phyloP scores from a whole-genome alignment of 164 flowering plant genomes.

The Piper longum region DNA sequence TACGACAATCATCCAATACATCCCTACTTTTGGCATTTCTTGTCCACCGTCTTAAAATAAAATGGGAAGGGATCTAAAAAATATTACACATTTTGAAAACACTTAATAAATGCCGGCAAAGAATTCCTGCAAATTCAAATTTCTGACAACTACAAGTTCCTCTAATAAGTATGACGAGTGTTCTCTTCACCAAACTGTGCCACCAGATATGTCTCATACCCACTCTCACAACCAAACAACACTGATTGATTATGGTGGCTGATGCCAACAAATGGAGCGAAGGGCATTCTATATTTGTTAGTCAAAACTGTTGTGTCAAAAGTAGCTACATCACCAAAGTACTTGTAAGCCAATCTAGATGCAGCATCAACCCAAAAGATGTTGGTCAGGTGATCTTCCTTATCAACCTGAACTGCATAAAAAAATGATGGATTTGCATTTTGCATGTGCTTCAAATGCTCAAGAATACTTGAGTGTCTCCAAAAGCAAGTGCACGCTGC shows the following conservation, averaged over 20 bases:
- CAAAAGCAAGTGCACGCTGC: background rate
- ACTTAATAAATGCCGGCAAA: slow-evolving; percentile 7
- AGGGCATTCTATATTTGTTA: slow-evolving; percentile 3
- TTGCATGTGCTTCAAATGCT: slow-evolving; percentile 8
- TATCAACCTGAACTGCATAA: slow-evolving; percentile 6
- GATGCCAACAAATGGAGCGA: slow-evolving; percentile 17
- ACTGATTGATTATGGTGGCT: slow-evolving; percentile 35
- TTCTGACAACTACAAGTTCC: slow-evolving; percentile 7
- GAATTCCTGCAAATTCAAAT: slow-evolving; percentile 9
- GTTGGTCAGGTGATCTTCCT: slow-evolving; percentile 4
- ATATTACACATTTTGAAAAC: slow-evolving; percentile 7
- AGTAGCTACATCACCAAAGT: slow-evolving; percentile 4
- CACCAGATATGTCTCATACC: slow-evolving; percentile 16
- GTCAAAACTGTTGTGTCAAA: slow-evolving; percentile 3
- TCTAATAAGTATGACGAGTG: slow-evolving; percentile 1
- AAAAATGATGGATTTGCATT: slow-evolving; percentile 7
- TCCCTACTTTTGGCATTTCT: slow-evolving; percentile 3
- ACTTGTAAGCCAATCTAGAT: slow-evolving; percentile 3
- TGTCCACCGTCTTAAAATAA: slow-evolving; percentile 3
- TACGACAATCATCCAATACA: background rate
- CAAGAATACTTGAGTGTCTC: slow-evolving; percentile 6
- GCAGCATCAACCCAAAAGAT: slow-evolving; percentile 5
- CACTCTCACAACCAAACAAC: slow-evolving; percentile 12
- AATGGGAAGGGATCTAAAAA: slow-evolving; percentile 7
- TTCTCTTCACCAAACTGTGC: slow-evolving; percentile 14